These are phyloP conservation scores for Talaromyces sp. DNA, from an alignment of 2,329 filamentous ascomycete species.

Conservation along the genomic window DNA sequence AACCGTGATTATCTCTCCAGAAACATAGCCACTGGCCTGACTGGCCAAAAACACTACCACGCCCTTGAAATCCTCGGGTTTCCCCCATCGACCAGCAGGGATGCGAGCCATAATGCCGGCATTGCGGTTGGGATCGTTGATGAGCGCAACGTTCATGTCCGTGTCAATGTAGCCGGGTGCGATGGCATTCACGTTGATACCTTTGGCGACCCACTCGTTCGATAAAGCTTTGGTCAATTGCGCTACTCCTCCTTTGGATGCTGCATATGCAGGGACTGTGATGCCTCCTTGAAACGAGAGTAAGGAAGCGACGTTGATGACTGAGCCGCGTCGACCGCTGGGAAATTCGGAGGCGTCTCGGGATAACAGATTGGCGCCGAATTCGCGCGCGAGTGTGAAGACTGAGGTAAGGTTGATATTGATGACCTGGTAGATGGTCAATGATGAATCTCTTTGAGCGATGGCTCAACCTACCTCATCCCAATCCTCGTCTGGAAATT, in stretches of 20 bases:
- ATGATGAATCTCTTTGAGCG: background rate
- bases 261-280: conserved; percentile 83
- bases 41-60: conserved; percentile 74
- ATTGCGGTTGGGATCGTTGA: conserved; percentile 66
- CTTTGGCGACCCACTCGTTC: conserved; percentile 80
- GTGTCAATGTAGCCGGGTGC: conserved; percentile 87
- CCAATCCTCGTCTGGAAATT: conserved; percentile 75
- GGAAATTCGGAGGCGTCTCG: conserved; percentile 29
- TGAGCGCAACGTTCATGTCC: conserved; percentile 87
- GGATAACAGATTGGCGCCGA: conserved; percentile 32
- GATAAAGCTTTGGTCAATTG: conserved; percentile 81
- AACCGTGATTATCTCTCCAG: conserved; percentile 75
- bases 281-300: conserved; percentile 83
- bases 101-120: conserved; percentile 75
- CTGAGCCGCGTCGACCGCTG: conserved; percentile 37
- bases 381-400: conserved; percentile 55
- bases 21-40: conserved; percentile 74
- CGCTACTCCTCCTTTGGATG: conserved; percentile 77
- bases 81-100: conserved; percentile 78
- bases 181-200: conserved; percentile 81
- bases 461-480: conserved; percentile 51
- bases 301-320: conserved; percentile 82
- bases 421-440: conserved; percentile 55
- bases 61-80: conserved; percentile 83
- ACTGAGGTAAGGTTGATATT: conserved; percentile 83